Evolutionary conservation across 352 stramenopile species (phyloP).

Genomic region (Phytophthora cactorum): DNA sequence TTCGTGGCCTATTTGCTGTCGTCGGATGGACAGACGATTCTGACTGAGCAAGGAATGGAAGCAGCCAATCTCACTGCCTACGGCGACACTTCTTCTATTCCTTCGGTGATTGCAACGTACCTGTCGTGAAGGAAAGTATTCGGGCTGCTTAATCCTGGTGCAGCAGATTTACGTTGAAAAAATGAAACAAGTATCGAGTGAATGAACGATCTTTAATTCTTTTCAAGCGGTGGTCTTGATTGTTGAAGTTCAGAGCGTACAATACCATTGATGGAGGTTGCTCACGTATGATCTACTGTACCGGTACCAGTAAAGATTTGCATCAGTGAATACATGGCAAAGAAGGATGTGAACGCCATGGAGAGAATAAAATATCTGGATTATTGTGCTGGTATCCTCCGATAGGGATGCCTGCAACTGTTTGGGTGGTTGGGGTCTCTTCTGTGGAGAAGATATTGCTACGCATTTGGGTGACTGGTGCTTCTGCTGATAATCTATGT

Average conservation of each 20-base stretch:
- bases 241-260: not conserved
- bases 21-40: conserved; percentile 30
- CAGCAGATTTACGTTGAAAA: conserved; percentile 1
- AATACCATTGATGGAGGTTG: too few species aligned
- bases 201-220: not conserved
- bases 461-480: not conserved
- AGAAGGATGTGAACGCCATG: too few species aligned
- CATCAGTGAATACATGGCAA: too few species aligned
- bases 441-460: not conserved
- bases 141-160: not conserved
- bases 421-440: not conserved
- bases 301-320: too few species aligned
- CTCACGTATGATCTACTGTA: too few species aligned
- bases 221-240: not conserved
- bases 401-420: not conserved
- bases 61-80: conserved; percentile 41
- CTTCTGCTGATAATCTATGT: not conserved
- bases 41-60: conserved; percentile 34
- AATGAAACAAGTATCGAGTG: not conserved
- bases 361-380: too few species aligned
- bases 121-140: conserved; percentile 22
- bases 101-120: conserved; percentile 29
- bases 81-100: conserved; percentile 29
- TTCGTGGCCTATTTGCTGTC: conserved; percentile 41
- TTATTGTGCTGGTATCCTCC: too few species aligned